A percentile compares a stretch with the other conserved stretches of the same genome.
These are phyloP conservation scores for Cunninghamia lanceolata DNA, from an alignment of 75 land plant species.

Conservation along the genomic window DNA sequence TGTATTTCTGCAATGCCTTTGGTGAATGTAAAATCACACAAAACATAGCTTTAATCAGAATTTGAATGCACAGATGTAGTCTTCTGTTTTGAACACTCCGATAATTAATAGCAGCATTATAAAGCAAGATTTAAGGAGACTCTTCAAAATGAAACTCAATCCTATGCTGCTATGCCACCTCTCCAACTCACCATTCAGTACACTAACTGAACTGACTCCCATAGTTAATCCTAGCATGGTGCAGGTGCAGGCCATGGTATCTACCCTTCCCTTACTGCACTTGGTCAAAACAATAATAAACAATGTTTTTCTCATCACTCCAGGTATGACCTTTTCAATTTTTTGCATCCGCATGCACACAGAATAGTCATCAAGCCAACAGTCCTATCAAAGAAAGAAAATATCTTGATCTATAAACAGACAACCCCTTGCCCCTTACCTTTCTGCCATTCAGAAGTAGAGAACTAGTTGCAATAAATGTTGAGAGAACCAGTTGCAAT, in stretches of 20 bases:
- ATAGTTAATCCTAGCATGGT: neutral
- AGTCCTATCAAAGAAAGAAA: neutral
- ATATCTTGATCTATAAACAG: too few relatives aligned
- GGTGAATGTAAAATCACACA: neutral
- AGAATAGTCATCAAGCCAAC: neutral
- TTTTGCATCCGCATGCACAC: neutral
- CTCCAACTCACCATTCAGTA: neutral
- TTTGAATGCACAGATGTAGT: neutral
- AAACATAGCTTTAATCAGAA: neutral
- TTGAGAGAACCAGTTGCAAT: too few relatives aligned
- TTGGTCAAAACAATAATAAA: neutral
- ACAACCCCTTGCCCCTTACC: neutral
- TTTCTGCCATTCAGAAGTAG: too few relatives aligned
- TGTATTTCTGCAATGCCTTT: neutral
- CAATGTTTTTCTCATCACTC: neutral
- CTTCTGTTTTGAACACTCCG: neutral
- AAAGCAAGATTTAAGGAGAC: neutral
- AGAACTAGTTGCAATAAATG: too few relatives aligned
- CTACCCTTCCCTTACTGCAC: neutral
- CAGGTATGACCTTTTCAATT: neutral
- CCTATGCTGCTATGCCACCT: neutral
- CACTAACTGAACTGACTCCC: neutral
- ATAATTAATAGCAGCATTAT: neutral
- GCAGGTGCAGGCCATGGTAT: neutral
- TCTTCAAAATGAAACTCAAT: neutral